These are phyloP conservation scores for Hericium rajendrae DNA, from an alignment of 768 basidiomycete genomes.

Conservation along the genomic window DNA sequence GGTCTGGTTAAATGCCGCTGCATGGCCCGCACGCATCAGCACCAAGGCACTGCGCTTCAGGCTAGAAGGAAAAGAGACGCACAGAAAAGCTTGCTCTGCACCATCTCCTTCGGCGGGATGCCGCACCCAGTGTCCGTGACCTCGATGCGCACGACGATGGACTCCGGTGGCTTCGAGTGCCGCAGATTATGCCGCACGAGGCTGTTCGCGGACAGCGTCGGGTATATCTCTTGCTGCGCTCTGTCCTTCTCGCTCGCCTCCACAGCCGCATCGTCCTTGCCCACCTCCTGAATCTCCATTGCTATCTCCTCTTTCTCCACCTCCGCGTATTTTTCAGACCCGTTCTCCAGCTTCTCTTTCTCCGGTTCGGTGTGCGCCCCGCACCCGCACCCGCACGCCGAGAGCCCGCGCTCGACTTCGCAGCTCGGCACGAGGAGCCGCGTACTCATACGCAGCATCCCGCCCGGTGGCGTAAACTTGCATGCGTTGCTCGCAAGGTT, in stretches of 20 bases:
- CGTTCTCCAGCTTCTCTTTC: neutral
- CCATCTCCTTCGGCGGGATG: constrained; percentile 56
- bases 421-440: constrained; percentile 35
- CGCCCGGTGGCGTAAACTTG: constrained; percentile 69
- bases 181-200: constrained; percentile 44
- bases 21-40: neutral
- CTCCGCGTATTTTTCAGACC: neutral
- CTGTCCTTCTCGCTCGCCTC: neutral
- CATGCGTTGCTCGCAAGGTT: constrained; percentile 82
- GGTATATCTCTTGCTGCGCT: neutral
- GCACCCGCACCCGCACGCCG: neutral
- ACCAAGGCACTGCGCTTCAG: neutral
- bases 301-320: neutral
- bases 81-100: constrained; percentile 65
- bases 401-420: neutral
- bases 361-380: neutral
- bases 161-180: constrained; percentile 38
- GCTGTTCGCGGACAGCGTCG: constrained; percentile 19
- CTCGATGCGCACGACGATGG: constrained; percentile 78
- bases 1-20: constrained; percentile 72
- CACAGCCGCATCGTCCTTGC: neutral
- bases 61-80: constrained; percentile 16
- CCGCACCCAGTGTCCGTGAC: constrained; percentile 70
- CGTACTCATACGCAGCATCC: constrained; percentile 59
- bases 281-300: neutral